Evolutionary conservation across 108 stramenopile species (phyloP).

Genomic region (Schizochytrium sp.): DNA sequence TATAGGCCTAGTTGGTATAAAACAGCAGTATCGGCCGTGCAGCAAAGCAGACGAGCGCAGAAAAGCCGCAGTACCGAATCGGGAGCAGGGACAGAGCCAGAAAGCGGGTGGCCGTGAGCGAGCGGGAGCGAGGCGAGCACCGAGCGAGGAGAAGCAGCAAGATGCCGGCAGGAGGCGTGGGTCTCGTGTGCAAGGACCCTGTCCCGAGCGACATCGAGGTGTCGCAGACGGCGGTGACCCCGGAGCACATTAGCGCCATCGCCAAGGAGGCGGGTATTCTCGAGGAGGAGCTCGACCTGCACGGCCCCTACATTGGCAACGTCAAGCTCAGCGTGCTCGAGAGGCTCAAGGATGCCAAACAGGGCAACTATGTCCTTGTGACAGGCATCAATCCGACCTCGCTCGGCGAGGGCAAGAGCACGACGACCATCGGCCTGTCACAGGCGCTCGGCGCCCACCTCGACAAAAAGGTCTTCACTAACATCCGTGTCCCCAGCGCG

Average conservation of each 20-base stretch:
- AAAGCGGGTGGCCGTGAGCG: no score
- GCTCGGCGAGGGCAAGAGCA: conserved; percentile 93
- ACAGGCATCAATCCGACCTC: conserved; percentile 98
- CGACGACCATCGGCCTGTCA: conserved; percentile 65
- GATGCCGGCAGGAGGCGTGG: neutral
- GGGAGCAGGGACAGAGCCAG: no score
- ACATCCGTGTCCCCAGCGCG: neutral
- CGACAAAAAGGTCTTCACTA: conserved; percentile 52
- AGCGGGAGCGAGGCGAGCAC: no score
- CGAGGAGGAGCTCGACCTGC: conserved; percentile 68
- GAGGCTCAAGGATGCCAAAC: conserved; percentile 36
- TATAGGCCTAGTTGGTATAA: no score
- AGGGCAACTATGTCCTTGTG: conserved; percentile 93
- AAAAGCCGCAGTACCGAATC: no score
- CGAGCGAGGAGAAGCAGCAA: neutral
- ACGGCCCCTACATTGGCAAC: conserved; percentile 93
- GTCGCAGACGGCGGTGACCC: conserved; percentile 37
- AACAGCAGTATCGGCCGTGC: no score
- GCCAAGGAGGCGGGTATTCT: conserved; percentile 34
- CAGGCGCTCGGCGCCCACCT: conserved; percentile 83
- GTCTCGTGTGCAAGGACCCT: conserved; percentile 23
- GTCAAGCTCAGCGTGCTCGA: conserved; percentile 53
- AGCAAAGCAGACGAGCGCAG: no score
- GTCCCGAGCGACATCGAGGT: conserved; percentile 55
- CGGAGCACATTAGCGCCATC: conserved; percentile 34